Evolutionary conservation across 164 flowering plant genomes (phyloP).

Genomic region (Pachysandra terminalis): DNA sequence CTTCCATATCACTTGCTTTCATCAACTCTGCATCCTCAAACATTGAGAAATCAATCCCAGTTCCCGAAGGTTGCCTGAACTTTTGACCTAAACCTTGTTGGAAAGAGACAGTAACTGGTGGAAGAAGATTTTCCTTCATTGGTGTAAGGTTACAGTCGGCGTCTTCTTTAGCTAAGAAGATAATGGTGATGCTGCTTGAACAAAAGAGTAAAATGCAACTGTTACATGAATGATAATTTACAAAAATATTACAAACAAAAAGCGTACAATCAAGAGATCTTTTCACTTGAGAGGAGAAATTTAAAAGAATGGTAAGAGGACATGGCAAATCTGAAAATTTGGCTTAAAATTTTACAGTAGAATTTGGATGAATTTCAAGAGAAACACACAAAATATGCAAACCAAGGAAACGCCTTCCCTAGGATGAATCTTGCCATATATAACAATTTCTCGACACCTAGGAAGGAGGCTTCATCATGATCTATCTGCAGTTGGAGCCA

Average conservation of each 20-base stretch:
- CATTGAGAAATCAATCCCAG: slow-evolving; percentile 32
- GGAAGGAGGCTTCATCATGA: too few relatives aligned
- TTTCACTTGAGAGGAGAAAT: not conserved
- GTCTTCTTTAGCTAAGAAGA: slow-evolving; percentile 31
- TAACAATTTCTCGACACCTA: too few relatives aligned
- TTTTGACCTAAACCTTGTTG: slow-evolving; percentile 28
- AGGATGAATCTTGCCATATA: too few relatives aligned
- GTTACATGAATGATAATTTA: not conserved
- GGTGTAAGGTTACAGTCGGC: slow-evolving; percentile 17
- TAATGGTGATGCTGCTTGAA: slow-evolving; percentile 27
- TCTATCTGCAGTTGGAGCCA: too few relatives aligned
- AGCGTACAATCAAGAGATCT: not conserved
- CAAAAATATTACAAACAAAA: not conserved
- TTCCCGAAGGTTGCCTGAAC: slow-evolving; percentile 30
- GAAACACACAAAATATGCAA: too few relatives aligned
- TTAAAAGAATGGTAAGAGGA: not conserved
- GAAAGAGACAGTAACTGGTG: slow-evolving; percentile 28
- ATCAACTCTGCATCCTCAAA: slow-evolving; percentile 23
- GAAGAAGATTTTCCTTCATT: slow-evolving; percentile 14
- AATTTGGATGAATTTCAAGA: too few relatives aligned
- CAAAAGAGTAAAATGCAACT: not conserved
- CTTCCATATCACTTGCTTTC: slow-evolving; percentile 20
- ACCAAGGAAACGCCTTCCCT: too few relatives aligned
- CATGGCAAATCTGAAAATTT: not conserved
- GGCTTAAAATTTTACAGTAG: too few relatives aligned